Conservation (phyloP, 352 stramenopile species). For the Halophytophthora polymorphica region DNA sequence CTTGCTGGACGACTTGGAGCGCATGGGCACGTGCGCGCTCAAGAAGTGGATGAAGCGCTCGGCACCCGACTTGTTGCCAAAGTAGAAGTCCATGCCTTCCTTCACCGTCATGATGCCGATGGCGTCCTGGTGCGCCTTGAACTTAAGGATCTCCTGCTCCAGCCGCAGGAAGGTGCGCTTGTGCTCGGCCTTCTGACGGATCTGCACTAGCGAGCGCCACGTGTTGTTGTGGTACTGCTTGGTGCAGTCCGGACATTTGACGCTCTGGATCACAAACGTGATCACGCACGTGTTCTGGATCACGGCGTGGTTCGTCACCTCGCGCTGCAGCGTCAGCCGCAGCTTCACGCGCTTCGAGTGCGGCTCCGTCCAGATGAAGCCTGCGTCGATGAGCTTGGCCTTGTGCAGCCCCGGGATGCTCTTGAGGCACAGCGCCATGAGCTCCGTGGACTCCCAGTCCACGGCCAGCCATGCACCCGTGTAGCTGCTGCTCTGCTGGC, state of each 20-base stretch:
- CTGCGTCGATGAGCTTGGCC: constrained; percentile 73
- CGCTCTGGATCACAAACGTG: constrained; percentile 58
- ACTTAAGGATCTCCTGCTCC: constrained; percentile 75
- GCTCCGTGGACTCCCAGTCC: constrained; percentile 71
- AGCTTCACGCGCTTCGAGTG: constrained; percentile 81
- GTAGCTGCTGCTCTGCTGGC: constrained; percentile 31
- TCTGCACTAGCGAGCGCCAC: constrained; percentile 68
- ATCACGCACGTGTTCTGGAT: constrained; percentile 68
- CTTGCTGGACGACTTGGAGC: constrained; percentile 68
- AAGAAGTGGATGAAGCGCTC: constrained; percentile 71
- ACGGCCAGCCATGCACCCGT: constrained; percentile 50
- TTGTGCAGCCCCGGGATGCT: constrained; percentile 57
- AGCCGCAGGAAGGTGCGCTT: constrained; percentile 73
- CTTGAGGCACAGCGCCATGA: constrained; percentile 80
- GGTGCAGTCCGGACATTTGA: constrained; percentile 71
- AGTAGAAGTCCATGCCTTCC: constrained; percentile 84
- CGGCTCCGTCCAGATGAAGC: constrained; percentile 81
- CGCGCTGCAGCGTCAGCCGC: constrained; percentile 60
- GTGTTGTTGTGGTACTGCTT: constrained; percentile 71
- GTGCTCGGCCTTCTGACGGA: constrained; percentile 72
- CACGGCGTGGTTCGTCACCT: constrained; percentile 68
- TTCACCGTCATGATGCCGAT: constrained; percentile 61
- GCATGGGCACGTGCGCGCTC: constrained; percentile 54
- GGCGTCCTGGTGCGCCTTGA: constrained; percentile 58
- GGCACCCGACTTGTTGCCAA: constrained; percentile 45